Percentiles rank a stretch among this genome's conserved stretches.
Conservation (phyloP, 176 grass and related monocot genomes). For the Lolium rigidum region DNA sequence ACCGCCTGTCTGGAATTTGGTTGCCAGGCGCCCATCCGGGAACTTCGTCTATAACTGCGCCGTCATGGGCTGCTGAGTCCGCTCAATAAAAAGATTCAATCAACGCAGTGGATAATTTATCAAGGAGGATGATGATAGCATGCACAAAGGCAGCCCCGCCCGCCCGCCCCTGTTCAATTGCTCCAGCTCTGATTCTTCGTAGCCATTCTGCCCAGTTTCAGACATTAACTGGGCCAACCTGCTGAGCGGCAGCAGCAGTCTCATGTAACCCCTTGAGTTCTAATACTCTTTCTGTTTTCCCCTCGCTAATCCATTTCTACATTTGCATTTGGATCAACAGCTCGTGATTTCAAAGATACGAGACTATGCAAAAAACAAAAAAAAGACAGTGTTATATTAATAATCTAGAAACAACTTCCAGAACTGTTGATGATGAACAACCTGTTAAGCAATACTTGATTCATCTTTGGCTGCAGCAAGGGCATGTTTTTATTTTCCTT, state of each 20-base stretch:
- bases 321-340: conserved; percentile 58
- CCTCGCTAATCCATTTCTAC: conserved; percentile 61
- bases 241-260: conserved; percentile 40
- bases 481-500: not conserved
- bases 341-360: conserved; percentile 60
- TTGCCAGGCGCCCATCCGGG: conserved; percentile 77
- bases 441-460: conserved; percentile 48
- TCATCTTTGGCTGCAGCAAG: conserved; percentile 42
- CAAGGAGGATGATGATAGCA: conserved; percentile 28
- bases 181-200: conserved; percentile 51
- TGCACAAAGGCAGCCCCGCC: conserved; percentile 45
- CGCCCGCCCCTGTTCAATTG: conserved; percentile 43
- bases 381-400: conserved; percentile 60
- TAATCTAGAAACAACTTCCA: conserved; percentile 61
- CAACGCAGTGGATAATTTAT: conserved; percentile 54
- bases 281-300: conserved; percentile 65
- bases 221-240: conserved; percentile 51
- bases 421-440: conserved; percentile 48
- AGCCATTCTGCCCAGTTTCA: conserved; percentile 47
- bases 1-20: conserved; percentile 71
- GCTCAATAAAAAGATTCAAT: conserved; percentile 49
- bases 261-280: conserved; percentile 66
- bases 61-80: conserved; percentile 92
- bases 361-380: conserved; percentile 54
- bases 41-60: conserved; percentile 98